Percentiles rank a stretch among this genome's conserved stretches.
Evolutionary conservation across 2,329 filamentous ascomycete genomes (phyloP).

Genomic region (Lasiodiplodia citricola): DNA sequence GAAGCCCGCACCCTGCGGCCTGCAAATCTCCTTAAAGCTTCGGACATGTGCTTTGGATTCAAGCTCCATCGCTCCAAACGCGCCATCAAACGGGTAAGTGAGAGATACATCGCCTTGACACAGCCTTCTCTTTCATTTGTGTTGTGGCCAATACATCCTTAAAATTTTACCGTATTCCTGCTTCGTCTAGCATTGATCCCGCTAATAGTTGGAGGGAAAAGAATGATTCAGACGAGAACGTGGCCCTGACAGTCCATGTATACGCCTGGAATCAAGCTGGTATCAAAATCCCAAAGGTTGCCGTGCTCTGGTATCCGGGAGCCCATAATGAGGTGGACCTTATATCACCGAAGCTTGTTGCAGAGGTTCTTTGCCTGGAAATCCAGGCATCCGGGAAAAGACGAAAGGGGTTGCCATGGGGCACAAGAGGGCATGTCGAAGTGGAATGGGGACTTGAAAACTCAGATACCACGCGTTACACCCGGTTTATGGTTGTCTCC

Average conservation of each 20-base stretch:
- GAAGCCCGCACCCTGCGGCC: no score
- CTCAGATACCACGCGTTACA: neutral
- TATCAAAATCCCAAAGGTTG: neutral
- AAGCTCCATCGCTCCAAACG: neutral
- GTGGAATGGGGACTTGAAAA: neutral
- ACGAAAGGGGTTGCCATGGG: neutral
- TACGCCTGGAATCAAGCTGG: neutral
- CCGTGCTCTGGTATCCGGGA: neutral
- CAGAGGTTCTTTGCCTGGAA: neutral
- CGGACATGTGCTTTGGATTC: neutral
- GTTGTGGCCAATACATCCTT: no score
- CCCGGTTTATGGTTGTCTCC: neutral
- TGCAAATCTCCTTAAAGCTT: neutral
- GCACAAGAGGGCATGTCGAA: neutral
- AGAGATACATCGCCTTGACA: no score
- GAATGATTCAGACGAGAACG: no score
- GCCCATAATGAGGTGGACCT: neutral
- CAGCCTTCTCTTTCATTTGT: no score
- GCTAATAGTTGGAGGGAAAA: no score
- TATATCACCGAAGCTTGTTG: slow-evolving; percentile 4
- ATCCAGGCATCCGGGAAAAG: neutral
- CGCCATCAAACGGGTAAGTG: no score
- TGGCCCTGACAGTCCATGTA: no score
- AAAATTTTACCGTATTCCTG: no score
- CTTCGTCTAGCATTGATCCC: no score